phyloP scores from a whole-genome alignment of 176 grass and related monocot species.

The Avena eriantha region DNA sequence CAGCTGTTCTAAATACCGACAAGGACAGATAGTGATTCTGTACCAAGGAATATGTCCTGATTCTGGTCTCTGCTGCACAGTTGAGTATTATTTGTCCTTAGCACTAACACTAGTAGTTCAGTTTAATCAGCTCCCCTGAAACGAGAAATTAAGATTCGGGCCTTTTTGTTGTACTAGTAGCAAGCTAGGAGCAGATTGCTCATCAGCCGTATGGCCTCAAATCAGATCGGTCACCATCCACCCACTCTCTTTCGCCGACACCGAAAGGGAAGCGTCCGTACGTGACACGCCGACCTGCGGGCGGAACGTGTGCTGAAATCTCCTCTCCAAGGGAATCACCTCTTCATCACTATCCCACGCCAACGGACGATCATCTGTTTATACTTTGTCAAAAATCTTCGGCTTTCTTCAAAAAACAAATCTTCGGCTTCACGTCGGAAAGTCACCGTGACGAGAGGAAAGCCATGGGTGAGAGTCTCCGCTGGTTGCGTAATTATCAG shows the following conservation, averaged over 20 bases:
- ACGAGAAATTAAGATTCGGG: constrained; percentile 23
- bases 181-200: background rate
- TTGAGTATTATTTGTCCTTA: constrained; percentile 33
- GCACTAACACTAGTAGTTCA: constrained; percentile 13
- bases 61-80: background rate
- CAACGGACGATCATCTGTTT: background rate
- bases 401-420: background rate
- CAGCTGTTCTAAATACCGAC: constrained; percentile 16
- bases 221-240: background rate
- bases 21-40: background rate
- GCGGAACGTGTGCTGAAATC: background rate
- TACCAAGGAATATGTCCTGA: background rate
- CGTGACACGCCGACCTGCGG: background rate
- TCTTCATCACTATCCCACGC: background rate
- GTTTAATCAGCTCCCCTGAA: background rate
- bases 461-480: background rate
- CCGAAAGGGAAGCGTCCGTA: background rate
- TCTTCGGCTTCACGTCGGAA: background rate
- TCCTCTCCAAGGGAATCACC: no score
- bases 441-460: background rate
- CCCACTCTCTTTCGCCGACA: constrained; percentile 20
- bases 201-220: background rate
- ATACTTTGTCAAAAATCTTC: background rate
- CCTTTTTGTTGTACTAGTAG: background rate
- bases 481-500: background rate